A percentile compares a stretch with the other conserved stretches of the same genome.
phyloP scores from a whole-genome alignment of 2,329 filamentous ascomycete species.

The Aspergillus fructus region DNA sequence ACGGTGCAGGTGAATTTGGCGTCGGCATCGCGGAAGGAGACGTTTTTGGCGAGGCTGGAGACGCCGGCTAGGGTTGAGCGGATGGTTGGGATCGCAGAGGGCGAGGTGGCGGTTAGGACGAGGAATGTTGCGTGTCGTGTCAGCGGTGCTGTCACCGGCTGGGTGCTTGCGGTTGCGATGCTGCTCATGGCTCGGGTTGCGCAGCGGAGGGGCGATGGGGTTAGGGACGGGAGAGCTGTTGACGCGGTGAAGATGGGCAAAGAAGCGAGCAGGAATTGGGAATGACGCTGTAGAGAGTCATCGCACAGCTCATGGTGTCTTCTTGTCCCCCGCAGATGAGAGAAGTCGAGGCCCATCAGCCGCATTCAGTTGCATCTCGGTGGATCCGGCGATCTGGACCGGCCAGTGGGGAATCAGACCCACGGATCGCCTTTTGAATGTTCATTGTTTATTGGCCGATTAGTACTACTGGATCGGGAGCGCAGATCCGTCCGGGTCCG shows the following conservation, averaged over 20 bases:
- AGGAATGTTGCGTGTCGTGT: conserved; percentile 50
- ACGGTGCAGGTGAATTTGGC: conserved; percentile 54
- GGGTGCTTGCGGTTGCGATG: neutral
- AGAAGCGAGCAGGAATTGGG: neutral
- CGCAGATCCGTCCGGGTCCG: neutral
- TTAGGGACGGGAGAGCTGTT: no score
- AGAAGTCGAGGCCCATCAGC: no score
- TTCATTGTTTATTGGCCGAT: neutral
- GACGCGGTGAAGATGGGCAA: neutral
- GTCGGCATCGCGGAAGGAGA: conserved; percentile 50
- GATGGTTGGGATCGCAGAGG: conserved; percentile 41
- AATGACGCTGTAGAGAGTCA: neutral
- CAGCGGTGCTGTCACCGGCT: neutral
- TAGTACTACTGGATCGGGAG: neutral
- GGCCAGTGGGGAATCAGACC: no score
- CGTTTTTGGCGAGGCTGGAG: conserved; percentile 52
- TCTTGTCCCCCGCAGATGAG: no score
- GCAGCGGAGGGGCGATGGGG: neutral
- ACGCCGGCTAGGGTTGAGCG: conserved; percentile 48
- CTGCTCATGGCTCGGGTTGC: neutral
- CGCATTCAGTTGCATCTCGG: no score
- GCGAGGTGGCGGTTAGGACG: conserved; percentile 43
- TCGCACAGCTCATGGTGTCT: neutral
- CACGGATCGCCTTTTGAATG: no score
- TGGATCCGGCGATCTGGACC: no score